These are phyloP conservation scores for Agaricus sinodeliciosus DNA, from an alignment of 768 basidiomycete genomes.

Conservation along the genomic window DNA sequence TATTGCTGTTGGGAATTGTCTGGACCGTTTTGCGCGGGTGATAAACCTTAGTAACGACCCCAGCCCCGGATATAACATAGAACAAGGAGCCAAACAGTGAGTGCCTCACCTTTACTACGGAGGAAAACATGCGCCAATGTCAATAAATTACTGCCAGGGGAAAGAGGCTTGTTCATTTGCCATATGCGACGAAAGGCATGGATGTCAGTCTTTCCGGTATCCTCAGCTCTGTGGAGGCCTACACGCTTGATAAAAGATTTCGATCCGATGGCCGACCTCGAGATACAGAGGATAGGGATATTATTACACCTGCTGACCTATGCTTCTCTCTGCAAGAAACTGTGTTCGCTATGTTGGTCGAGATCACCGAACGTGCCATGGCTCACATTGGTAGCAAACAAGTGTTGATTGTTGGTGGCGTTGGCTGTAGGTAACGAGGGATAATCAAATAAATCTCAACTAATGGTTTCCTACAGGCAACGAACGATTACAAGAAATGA, in stretches of 20 bases:
- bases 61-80: constrained; percentile 94
- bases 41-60: constrained; percentile 95
- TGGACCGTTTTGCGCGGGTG: constrained; percentile 94
- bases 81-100: constrained; percentile 89
- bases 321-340: constrained; percentile 98
- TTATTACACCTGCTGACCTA: constrained; percentile 91
- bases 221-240: constrained; percentile 80
- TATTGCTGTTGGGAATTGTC: constrained; percentile 98
- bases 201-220: constrained; percentile 96
- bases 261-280: constrained; percentile 34
- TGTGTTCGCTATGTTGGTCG: constrained; percentile 96
- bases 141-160: constrained; percentile 45
- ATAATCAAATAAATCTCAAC: background rate
- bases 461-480: constrained; percentile 53
- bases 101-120: constrained; percentile 12
- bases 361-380: constrained; percentile 99
- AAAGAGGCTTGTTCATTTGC: constrained; percentile 72
- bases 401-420: constrained; percentile 95
- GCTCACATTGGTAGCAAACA: constrained; percentile 96
- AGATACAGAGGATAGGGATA: constrained; percentile 48
- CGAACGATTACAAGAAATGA: constrained; percentile 93
- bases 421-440: constrained; percentile 75
- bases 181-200: constrained; percentile 98
- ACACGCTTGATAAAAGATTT: constrained; percentile 82
- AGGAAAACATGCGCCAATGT: background rate